A percentile compares a stretch with the other conserved stretches of the same genome.
phyloP scores from a whole-genome alignment of 768 basidiomycete genomes.

The Lepiota venenata region DNA sequence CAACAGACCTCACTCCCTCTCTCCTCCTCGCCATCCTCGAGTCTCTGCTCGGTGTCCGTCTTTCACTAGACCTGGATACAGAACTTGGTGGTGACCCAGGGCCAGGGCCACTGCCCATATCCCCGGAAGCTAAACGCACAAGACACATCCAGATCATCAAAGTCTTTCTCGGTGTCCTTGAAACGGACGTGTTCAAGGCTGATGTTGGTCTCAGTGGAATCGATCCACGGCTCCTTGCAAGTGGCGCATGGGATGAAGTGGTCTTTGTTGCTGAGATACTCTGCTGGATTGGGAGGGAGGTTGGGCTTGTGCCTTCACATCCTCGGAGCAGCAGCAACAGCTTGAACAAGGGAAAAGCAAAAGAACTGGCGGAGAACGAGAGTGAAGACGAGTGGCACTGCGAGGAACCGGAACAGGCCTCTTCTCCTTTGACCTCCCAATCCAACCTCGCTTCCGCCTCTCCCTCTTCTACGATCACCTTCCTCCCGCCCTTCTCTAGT shows the following conservation, averaged over 20 bases:
- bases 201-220: constrained; percentile 65
- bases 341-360: background rate
- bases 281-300: constrained; percentile 61
- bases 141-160: constrained; percentile 57
- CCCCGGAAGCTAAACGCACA: constrained; percentile 1
- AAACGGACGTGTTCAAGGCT: constrained; percentile 54
- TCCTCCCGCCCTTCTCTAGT: constrained; percentile 7
- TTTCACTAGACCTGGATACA: constrained; percentile 35
- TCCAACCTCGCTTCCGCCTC: constrained; percentile 20
- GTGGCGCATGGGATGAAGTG: constrained; percentile 65
- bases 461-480: constrained; percentile 15
- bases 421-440: constrained; percentile 14
- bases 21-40: constrained; percentile 71
- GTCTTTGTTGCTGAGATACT: constrained; percentile 62
- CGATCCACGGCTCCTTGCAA: constrained; percentile 62
- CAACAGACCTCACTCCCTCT: constrained; percentile 65
- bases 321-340: background rate
- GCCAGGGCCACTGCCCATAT: constrained; percentile 22
- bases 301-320: constrained; percentile 26
- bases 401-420: background rate
- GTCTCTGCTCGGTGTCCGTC: constrained; percentile 48
- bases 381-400: background rate
- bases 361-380: background rate
- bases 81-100: too few species aligned
- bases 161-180: constrained; percentile 70